phyloP scores from a whole-genome alignment of 495 filamentous ascomycete species.

The Podospora conica region DNA sequence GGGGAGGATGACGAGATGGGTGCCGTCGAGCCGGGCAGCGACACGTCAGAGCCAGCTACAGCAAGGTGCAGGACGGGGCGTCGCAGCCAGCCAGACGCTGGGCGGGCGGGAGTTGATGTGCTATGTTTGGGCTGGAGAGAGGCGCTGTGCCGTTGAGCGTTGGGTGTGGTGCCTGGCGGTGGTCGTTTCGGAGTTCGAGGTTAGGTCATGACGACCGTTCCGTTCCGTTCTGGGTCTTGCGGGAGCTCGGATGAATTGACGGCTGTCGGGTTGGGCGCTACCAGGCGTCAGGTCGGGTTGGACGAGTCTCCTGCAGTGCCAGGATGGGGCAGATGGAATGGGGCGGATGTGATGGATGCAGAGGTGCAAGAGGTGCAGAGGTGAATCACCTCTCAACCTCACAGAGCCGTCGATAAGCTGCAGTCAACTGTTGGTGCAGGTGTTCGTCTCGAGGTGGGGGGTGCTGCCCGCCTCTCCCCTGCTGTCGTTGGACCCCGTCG shows the following conservation, averaged over 20 bases:
- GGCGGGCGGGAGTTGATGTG: neutral
- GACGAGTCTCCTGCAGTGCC: neutral
- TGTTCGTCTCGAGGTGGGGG: neutral
- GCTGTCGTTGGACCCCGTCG: neutral
- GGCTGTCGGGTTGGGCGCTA: constrained; percentile 1
- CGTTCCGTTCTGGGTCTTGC: neutral
- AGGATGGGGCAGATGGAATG: neutral
- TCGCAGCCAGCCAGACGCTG: neutral
- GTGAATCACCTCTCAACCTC: neutral
- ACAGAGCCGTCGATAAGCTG: neutral
- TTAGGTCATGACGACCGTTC: neutral
- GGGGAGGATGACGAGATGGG: neutral
- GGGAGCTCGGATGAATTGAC: constrained; percentile 1
- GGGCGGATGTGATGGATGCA: neutral
- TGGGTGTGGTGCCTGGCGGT: neutral
- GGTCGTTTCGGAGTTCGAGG: neutral
- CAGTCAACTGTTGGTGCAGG: neutral
- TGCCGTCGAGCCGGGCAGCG: constrained; percentile 1
- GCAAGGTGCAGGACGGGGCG: neutral
- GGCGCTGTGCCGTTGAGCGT: no score
- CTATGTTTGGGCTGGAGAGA: neutral
- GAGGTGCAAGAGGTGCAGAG: neutral
- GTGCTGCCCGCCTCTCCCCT: neutral
- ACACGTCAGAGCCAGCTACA: neutral
- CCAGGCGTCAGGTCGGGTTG: neutral